Conservation (phyloP, 441 rosid genomes). For the Brassica balearica region DNA sequence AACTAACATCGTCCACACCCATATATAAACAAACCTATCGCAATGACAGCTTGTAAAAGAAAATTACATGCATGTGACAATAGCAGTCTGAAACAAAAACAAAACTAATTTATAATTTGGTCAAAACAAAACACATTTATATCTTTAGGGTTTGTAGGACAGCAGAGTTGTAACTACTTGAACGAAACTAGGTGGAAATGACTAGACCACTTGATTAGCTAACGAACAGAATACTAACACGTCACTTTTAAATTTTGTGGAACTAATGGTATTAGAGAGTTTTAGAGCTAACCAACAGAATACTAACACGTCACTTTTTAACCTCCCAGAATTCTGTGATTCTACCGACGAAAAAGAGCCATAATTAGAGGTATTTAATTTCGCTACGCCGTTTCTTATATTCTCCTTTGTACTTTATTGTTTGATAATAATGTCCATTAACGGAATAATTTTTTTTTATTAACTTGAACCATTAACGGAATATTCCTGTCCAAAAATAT, state of each 20-base stretch:
- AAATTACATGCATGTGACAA: conserved; percentile 2
- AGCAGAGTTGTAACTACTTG: not conserved
- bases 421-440: not conserved
- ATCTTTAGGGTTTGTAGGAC: not conserved
- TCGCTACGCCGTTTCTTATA: not conserved
- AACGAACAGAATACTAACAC: conserved; percentile 22
- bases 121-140: conserved; percentile 12
- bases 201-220: conserved; percentile 17
- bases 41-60: not conserved
- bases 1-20: no score
- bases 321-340: not conserved
- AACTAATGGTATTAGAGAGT: not conserved
- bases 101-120: not conserved
- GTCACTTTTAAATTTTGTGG: conserved; percentile 7
- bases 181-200: not conserved
- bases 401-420: not conserved
- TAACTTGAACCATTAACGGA: no score
- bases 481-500: no score
- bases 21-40: no score
- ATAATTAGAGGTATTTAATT: conserved; percentile 9
- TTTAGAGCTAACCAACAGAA: not conserved
- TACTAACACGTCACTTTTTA: no score
- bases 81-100: not conserved
- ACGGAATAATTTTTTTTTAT: no score
- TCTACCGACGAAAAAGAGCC: not conserved